Evolutionary conservation across 768 basidiomycete genomes (phyloP), one percentile per base, ranked within the genome.

Genomic region (Inosperma sp.): DNA sequence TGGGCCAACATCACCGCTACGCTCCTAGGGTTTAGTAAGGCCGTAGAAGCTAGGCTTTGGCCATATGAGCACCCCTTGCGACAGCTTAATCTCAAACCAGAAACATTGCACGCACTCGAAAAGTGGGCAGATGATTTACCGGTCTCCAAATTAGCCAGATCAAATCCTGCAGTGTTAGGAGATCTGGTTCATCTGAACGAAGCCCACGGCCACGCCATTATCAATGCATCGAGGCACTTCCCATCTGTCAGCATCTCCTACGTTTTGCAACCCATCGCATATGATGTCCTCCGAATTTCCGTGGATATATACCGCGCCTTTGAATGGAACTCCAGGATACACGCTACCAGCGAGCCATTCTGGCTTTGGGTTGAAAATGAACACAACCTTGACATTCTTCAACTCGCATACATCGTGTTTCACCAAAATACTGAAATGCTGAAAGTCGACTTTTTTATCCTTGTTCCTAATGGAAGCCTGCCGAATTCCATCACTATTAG

Each of bases 351-450:
- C 2, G 92, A 98, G 65, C 86, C 91, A 2, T 97, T 97, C 69
- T 97, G 91, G 85, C 66, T 99, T 25, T 98, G 96, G 96, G 72
- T 96, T 3, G 93, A 98, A 69, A 92, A 94, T 60, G 76, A 84
- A 30, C 78, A 86, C 27, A 86, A 83, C n/a, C 56, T 78, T n/a
- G 77, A 78, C 30, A 94, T 98, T 59, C 77, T 93, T 9, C 93
- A 95, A 62, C 76, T 87, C 47, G 72, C 83, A 1, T 83, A 87
- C 59, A 68, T 94, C 21, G 59, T 83, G 27, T 80, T 97, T 54
- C 84, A 86, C 36, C 78, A 81, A 54, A 74, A 77, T 14, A 88
- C 86, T 1, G 69, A 76, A 0, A 41, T 61, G 4, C 54, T 93
- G 27, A 73, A 83, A 30, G 69, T 85, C 26, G 84, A 90, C 44